These are phyloP conservation scores for Eucalyptus brandiana DNA, from an alignment of 345 rosid genomes.

Conservation along the genomic window DNA sequence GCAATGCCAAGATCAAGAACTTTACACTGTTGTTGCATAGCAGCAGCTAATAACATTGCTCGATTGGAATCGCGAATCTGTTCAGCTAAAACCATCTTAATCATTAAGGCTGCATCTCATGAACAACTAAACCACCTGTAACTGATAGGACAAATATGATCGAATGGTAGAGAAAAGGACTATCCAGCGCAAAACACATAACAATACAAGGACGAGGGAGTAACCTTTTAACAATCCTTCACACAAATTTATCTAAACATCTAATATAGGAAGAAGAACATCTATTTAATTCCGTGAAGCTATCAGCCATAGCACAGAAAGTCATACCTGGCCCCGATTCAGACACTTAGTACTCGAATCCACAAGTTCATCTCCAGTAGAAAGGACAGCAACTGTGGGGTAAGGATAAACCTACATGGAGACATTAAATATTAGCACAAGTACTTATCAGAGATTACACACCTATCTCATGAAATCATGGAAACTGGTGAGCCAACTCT, in stretches of 20 bases:
- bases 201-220: neutral
- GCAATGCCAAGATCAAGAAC: conserved; percentile 82
- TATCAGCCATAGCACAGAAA: neutral
- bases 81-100: neutral
- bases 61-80: conserved; percentile 98
- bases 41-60: conserved; percentile 82
- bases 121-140: neutral
- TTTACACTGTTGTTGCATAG: conserved; percentile 65
- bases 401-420: conserved; percentile 57
- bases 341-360: conserved; percentile 48
- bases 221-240: neutral
- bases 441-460: neutral
- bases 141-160: neutral
- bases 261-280: neutral
- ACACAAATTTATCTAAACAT: neutral
- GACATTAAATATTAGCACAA: neutral
- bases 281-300: neutral
- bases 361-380: conserved; percentile 94
- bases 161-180: neutral
- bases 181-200: neutral
- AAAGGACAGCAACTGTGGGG: conserved; percentile 82
- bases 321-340: conserved; percentile 77
- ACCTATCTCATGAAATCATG: neutral
- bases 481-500: neutral
- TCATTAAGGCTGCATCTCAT: neutral